These are phyloP conservation scores for Coemansia sp. DNA, from an alignment of 192 early-diverging fungal species.

Conservation along the genomic window DNA sequence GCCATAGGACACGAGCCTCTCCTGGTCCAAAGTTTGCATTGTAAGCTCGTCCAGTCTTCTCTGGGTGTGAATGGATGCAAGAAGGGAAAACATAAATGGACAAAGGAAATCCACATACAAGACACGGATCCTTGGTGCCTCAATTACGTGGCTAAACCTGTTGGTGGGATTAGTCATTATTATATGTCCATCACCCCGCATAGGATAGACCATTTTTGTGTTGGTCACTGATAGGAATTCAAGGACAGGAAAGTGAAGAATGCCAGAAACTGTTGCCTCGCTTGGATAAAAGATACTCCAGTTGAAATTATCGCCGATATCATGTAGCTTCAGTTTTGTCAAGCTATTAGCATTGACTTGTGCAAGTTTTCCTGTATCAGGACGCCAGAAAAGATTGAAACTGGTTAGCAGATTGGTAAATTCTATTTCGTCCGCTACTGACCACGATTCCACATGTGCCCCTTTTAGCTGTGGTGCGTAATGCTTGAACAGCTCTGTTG, in stretches of 20 bases:
- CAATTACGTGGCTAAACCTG: background rate
- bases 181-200: background rate
- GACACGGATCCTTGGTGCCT: background rate
- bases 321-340: background rate
- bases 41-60: background rate
- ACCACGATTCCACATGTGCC: background rate
- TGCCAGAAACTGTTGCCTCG: background rate
- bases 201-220: background rate
- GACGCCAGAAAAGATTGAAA: background rate
- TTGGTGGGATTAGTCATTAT: background rate
- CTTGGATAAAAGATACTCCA: background rate
- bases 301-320: background rate
- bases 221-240: background rate
- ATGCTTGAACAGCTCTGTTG: background rate
- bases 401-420: background rate
- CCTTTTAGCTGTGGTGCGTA: background rate
- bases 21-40: too few relatives aligned
- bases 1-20: too few relatives aligned
- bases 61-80: too few relatives aligned
- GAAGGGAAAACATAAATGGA: too few relatives aligned
- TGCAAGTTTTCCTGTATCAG: too few relatives aligned
- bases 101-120: background rate
- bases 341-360: background rate
- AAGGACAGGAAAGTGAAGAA: background rate
- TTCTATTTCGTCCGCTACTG: background rate